Base-by-base conservation (phyloP, 352 stramenopile genomes). In the Thalassiosira livingstoniorum region DNA sequence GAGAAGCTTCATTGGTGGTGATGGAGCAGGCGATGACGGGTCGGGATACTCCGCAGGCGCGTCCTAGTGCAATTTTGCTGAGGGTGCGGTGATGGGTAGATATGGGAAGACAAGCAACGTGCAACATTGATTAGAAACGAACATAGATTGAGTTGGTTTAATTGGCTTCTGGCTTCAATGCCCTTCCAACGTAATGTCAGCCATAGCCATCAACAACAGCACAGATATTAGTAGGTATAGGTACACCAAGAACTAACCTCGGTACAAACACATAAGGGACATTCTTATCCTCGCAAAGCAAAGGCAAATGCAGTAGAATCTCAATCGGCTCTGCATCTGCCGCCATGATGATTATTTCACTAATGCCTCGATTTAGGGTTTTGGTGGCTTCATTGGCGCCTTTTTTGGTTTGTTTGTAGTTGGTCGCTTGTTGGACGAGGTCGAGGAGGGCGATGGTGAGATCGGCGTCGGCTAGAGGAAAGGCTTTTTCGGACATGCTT, bases 371-470 rank as follows among this genome's bases (percentile, higher is more conserved):
- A 93, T 99, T 99, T 65, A 99, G 90, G 25, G 98, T 99, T 93
- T 99, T 99, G 85, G 98, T 99, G 80, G 98, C 98, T 85, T 99
- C 98, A 93, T 99, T 99, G 69, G 98, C 98, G 65, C 98, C 98
- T 94, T 99, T 99, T 92, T 99, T 99, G 82, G 99, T 98, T 92
- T 99, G 98, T 95, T 99, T 99, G 96, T 99, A 99, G 92, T 99
- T 99, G 81, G 96, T 97, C 47, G 97, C 97, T 88, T 99, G 98
- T 91, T 99, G 97, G 61, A 99, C 96, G 68, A 99, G 92, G 90
- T 99, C 98, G 67, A 99, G 94, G 81, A 99, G 98, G 69, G 95
- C 98, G 69, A 99, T 97, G 21, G 98, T 99, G 60, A 99, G 94
- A 86, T 99, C 98, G 64, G 97, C 96, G 87, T 99, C 97, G 53